phyloP scores from a whole-genome alignment of 345 rosid genomes.

The Crucihimalaya himalaica region DNA sequence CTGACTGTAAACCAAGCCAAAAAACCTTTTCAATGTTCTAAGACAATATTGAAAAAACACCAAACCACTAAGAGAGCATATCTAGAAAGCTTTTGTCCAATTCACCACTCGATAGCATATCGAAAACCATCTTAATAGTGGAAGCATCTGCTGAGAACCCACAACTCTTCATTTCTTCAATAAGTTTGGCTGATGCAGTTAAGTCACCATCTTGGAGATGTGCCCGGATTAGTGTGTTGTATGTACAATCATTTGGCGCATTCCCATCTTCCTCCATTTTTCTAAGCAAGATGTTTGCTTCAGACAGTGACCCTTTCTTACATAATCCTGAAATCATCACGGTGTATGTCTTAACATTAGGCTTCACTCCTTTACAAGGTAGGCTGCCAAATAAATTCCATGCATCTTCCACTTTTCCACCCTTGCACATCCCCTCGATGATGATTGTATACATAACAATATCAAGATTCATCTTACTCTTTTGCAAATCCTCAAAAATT shows the following conservation, averaged over 20 bases:
- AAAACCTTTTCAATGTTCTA: neutral
- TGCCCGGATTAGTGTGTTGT: conserved; percentile 31
- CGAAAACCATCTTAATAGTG: neutral
- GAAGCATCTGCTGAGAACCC: conserved; percentile 28
- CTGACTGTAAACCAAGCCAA: neutral
- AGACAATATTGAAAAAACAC: neutral
- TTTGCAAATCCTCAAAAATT: conserved; percentile 7
- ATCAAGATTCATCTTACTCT: conserved; percentile 24
- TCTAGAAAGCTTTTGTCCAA: neutral
- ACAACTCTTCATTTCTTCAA: conserved; percentile 5
- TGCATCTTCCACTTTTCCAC: conserved; percentile 29
- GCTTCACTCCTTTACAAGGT: conserved; percentile 29
- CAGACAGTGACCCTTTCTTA: conserved; percentile 26
- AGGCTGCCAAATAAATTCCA: conserved; percentile 27
- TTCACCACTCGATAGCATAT: conserved; percentile 12
- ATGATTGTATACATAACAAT: conserved; percentile 29
- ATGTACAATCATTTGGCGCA: conserved; percentile 31
- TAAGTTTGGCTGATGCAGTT: neutral
- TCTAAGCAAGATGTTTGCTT: conserved; percentile 28
- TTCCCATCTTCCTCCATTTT: conserved; percentile 32
- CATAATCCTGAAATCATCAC: conserved; percentile 40
- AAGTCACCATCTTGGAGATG: neutral
- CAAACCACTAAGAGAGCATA: neutral
- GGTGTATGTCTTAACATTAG: conserved; percentile 31
- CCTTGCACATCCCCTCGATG: conserved; percentile 47